Base-by-base conservation (phyloP, 495 filamentous ascomycete genomes). In the Xylaria curta region DNA sequence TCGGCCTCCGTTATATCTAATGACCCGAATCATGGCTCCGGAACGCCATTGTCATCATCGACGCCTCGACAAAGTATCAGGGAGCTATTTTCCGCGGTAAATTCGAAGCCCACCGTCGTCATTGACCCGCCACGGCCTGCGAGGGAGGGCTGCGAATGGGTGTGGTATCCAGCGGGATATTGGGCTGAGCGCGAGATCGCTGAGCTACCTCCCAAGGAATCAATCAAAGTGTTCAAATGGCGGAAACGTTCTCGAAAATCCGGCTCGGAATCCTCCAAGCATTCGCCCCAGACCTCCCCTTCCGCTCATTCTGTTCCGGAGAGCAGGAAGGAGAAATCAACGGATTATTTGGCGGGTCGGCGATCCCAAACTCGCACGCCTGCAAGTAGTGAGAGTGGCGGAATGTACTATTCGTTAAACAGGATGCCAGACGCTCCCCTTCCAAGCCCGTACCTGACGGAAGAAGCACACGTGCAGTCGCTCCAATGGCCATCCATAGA, bases 121-220 rank as follows among this genome's bases (percentile, higher is more conserved):
- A 68, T 79, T 15, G 85, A 88, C 60, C 86, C 86, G 8, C 86
- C 86, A 33, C 80, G 86, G 10, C 83, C 84, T 0, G 74, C 86
- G 59, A 85, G 74, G 62, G 80, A 84, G 10, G 85, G 86, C 1
- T 78, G 77, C 65, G 86, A 88, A 77, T 88, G 83, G 86, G 85
- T 88, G 12, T 88, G 85, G 86, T 87, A 85, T 73, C 85, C 86
- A 1, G 83, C 84, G 47, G 86, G 86, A 8, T 87, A 86, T 71
- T 87, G 85, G 86, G 85, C 86, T 12, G 86, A 88, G 74, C 81
- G 86, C 12, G 79, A 85, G 64, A 74, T 81, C 38, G 71, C 72
- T 21, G 74, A 74, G 47, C 62, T 36, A n/a, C 73, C 78, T 33
- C 66, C 76, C 42, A 81, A 77, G 72, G 78, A 74, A 58, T 60